Evolutionary conservation across 352 stramenopile genomes (phyloP).

Genomic region (Globisporangium takayamanum): DNA sequence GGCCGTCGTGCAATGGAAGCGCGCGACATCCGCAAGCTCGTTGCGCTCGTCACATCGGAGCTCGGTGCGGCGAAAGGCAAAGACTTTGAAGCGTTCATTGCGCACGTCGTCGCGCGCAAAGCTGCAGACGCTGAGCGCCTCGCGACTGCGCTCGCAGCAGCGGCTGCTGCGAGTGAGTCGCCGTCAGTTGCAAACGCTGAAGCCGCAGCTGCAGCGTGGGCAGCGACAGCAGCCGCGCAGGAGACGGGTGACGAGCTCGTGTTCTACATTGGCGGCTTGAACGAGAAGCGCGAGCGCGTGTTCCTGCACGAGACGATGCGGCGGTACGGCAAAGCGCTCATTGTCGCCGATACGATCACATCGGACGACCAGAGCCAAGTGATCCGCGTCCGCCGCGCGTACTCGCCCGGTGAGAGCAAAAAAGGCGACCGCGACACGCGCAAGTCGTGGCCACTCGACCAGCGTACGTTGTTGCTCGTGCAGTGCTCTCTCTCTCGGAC

Average conservation of each 20-base stretch:
- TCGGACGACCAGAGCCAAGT: conserved; percentile 72
- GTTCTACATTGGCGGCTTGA: conserved; percentile 70
- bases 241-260: conserved; percentile 33
- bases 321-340: conserved; percentile 60
- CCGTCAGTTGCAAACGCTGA: not conserved
- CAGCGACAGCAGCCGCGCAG: conserved; percentile 4
- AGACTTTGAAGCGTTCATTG: conserved; percentile 73
- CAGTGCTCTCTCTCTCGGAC: no score
- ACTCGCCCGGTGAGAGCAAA: conserved; percentile 20
- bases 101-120: conserved; percentile 38
- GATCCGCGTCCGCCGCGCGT: conserved; percentile 57
- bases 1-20: conserved; percentile 30
- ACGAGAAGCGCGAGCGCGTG: conserved; percentile 86
- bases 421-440: conserved; percentile 53
- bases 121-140: conserved; percentile 20
- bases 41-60: conserved; percentile 41
- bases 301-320: conserved; percentile 89
- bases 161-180: not conserved
- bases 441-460: conserved; percentile 63
- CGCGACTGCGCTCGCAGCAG: conserved; percentile 1
- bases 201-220: not conserved
- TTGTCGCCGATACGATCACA: conserved; percentile 85
- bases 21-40: conserved; percentile 44
- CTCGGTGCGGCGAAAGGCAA: conserved; percentile 60
- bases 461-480: conserved; percentile 33